phyloP scores from a whole-genome alignment of 371 early-diverging fungal genomes.

The Zychaea mexicana region DNA sequence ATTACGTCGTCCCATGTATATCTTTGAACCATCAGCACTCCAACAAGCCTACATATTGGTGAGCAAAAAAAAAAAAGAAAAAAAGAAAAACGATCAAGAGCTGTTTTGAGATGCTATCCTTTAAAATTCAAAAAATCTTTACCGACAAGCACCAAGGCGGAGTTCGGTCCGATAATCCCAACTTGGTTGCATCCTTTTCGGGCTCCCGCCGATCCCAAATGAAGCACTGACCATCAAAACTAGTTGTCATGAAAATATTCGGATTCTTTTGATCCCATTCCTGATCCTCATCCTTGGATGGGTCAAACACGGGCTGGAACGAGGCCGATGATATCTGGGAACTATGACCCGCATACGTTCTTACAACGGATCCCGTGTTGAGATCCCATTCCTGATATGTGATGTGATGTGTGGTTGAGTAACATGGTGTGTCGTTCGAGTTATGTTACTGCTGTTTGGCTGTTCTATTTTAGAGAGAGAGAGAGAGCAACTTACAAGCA shows the following conservation, averaged over 20 bases:
- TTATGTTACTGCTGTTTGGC: too few relatives aligned
- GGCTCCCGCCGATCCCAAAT: conserved; percentile 85
- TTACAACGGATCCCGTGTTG: conserved; percentile 75
- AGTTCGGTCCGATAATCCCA: conserved; percentile 65
- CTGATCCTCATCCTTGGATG: conserved; percentile 12
- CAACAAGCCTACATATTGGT: conserved; percentile 89
- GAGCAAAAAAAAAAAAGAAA: too few relatives aligned
- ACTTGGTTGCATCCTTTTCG: conserved; percentile 48
- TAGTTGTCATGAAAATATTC: conserved; percentile 72
- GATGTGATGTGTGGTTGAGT: too few relatives aligned
- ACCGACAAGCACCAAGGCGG: conserved; percentile 93
- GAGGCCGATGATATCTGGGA: conserved; percentile 81
- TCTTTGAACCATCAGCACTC: conserved; percentile 77
- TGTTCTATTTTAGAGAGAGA: too few relatives aligned
- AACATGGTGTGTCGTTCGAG: too few relatives aligned
- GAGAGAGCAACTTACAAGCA: conserved; percentile 54
- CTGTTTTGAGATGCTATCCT: too few relatives aligned
- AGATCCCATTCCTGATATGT: conserved; percentile 89
- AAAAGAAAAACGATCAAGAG: too few relatives aligned
- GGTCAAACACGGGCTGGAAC: conserved; percentile 65
- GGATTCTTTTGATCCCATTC: conserved; percentile 37
- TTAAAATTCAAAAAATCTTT: conserved; percentile 1
- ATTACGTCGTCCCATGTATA: conserved; percentile 83
- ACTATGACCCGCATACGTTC: conserved; percentile 69
- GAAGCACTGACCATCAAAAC: conserved; percentile 82